Evolutionary conservation across 345 rosid species (phyloP).

Genomic region (Schrenkiella parvula): DNA sequence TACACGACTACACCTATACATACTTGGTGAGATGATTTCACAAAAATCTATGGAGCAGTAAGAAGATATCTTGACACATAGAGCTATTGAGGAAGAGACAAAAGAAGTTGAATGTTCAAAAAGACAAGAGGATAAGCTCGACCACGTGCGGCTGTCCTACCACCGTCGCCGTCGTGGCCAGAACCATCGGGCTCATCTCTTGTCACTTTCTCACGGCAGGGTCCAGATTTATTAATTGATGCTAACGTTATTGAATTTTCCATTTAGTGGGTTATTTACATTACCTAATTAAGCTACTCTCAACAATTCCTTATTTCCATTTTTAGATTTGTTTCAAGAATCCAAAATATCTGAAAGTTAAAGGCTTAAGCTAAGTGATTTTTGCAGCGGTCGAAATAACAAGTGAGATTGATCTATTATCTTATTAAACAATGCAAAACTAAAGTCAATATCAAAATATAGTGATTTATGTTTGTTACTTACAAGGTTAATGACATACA

Average conservation of each 20-base stretch:
- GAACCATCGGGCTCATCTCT: conserved; percentile 2
- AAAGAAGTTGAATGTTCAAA: conserved; percentile 25
- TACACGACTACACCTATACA: conserved; percentile 4
- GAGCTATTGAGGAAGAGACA: conserved; percentile 5
- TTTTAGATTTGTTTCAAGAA: not conserved
- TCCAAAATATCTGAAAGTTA: not conserved
- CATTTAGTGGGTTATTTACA: not conserved
- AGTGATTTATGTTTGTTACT: not conserved
- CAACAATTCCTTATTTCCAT: not conserved
- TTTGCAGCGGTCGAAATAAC: not conserved
- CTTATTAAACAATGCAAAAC: not conserved
- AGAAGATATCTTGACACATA: conserved; percentile 2
- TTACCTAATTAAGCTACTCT: not conserved
- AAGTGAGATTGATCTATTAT: not conserved
- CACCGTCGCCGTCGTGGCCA: conserved; percentile 26
- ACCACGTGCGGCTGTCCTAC: conserved; percentile 38
- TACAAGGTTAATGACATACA: not conserved
- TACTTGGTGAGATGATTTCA: not conserved
- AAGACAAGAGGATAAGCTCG: conserved; percentile 23
- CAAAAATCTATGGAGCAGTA: not conserved
- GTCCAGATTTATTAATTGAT: conserved; percentile 16
- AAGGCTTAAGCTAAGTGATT: not conserved
- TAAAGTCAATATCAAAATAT: not conserved
- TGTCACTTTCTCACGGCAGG: conserved; percentile 7
- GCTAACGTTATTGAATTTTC: not conserved